These are phyloP conservation scores for Saccharomycopsis microspora DNA, from an alignment of 805 yeast species.

Conservation along the genomic window DNA sequence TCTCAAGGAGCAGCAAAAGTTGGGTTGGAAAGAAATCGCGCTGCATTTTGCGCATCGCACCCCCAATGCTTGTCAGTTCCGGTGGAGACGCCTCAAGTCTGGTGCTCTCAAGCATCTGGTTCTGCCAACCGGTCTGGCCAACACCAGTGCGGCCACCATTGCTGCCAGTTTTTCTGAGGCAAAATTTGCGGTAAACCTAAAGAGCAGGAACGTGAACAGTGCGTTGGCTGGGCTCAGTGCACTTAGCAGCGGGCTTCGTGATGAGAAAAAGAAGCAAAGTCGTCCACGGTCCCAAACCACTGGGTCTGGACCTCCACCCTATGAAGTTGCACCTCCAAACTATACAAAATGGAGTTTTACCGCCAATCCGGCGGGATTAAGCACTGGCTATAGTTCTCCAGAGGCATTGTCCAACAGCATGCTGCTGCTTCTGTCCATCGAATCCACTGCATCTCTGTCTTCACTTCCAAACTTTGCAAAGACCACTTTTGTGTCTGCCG, in stretches of 20 bases:
- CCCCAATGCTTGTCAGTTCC: constrained; percentile 80
- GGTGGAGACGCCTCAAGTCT: constrained; percentile 66
- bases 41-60: constrained; percentile 70
- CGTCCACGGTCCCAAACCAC: neutral
- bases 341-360: constrained; percentile 5
- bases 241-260: constrained; percentile 5
- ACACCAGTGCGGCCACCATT: too few species aligned
- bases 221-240: constrained; percentile 10
- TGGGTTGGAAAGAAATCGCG: constrained; percentile 87
- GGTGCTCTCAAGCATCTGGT: constrained; percentile 26
- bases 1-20: constrained; percentile 69
- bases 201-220: constrained; percentile 1
- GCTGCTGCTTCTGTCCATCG: constrained; percentile 5
- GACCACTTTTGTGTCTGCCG: constrained; percentile 2
- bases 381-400: neutral
- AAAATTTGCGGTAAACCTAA: too few species aligned
- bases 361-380: neutral
- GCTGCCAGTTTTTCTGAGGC: too few species aligned
- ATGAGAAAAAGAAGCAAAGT: neutral
- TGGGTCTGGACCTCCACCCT: neutral
- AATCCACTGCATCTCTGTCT: neutral
- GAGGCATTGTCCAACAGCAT: constrained; percentile 11
- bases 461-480: constrained; percentile 7
- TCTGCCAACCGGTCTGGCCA: too few species aligned
- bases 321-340: constrained; percentile 3